A percentile compares a stretch with the other conserved stretches of the same genome.
Conservation (phyloP, 1,139 yeast species). For the Wickerhamomyces sp. region DNA sequence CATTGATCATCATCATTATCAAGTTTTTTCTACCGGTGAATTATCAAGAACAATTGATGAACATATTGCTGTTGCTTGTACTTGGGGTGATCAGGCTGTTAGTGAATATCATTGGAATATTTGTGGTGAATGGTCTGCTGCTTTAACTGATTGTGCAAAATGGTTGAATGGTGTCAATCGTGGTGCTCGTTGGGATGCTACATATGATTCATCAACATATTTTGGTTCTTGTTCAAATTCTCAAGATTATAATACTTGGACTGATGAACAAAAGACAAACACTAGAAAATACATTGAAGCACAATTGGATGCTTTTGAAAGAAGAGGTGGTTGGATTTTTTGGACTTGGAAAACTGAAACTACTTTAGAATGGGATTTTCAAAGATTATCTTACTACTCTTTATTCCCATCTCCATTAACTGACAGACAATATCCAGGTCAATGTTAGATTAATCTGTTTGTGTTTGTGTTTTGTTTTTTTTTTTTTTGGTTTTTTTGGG, state of each 20-base stretch:
- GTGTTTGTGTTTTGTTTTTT: no score
- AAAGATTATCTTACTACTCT: slow-evolving; percentile 48
- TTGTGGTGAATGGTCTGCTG: slow-evolving; percentile 92
- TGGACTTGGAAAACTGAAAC: slow-evolving; percentile 92
- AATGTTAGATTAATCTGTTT: slow-evolving; percentile 41
- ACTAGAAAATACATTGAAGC: slow-evolving; percentile 79
- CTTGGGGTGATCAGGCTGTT: slow-evolving; percentile 46
- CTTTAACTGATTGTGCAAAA: slow-evolving; percentile 85
- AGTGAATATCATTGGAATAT: slow-evolving; percentile 69
- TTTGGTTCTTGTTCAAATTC: slow-evolving; percentile 64
- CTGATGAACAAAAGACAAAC: slow-evolving; percentile 46
- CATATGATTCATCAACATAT: slow-evolving; percentile 39
- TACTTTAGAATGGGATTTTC: slow-evolving; percentile 85
- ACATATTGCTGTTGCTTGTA: slow-evolving; percentile 61
- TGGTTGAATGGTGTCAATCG: slow-evolving; percentile 91
- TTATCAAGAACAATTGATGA: slow-evolving; percentile 50
- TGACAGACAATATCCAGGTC: slow-evolving; percentile 63
- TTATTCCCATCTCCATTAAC: slow-evolving; percentile 78
- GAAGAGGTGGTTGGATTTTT: slow-evolving; percentile 77
- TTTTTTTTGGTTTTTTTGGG: no score
- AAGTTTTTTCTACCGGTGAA: slow-evolving; percentile 69
- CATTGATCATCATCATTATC: slow-evolving; percentile 89
- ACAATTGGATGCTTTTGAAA: slow-evolving; percentile 79
- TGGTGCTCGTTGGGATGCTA: slow-evolving; percentile 83
- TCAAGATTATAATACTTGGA: slow-evolving; percentile 56